Evolutionary conservation across 257 asterid species (phyloP).

Genomic region (Agastache rugosa): DNA sequence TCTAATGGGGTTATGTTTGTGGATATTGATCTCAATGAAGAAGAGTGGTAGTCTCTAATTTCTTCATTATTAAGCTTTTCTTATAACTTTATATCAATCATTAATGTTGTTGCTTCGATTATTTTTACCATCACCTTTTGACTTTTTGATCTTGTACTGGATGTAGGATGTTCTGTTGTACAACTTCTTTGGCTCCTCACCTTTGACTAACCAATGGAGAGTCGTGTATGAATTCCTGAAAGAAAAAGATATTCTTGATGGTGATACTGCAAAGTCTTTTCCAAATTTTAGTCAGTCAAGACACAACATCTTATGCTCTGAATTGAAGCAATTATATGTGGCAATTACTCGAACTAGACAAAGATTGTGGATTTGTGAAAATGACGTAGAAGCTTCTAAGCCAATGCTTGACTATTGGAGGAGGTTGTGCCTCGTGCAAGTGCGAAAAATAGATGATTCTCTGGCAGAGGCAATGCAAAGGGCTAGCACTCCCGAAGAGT

Average conservation of each 20-base stretch:
- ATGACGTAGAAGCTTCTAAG: constrained; percentile 47
- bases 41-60: not conserved
- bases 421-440: constrained; percentile 55
- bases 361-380: constrained; percentile 70
- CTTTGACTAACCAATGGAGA: constrained; percentile 63
- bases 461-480: constrained; percentile 63
- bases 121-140: not conserved
- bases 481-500: constrained; percentile 66
- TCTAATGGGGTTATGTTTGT: not conserved
- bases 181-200: constrained; percentile 73
- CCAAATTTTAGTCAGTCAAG: constrained; percentile 54
- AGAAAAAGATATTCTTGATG: constrained; percentile 43
- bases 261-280: constrained; percentile 35
- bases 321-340: constrained; percentile 64
- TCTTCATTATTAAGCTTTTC: not conserved
- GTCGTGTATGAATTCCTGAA: constrained; percentile 60
- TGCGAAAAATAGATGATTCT: constrained; percentile 53
- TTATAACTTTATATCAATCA: not conserved
- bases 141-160: not conserved
- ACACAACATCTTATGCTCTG: constrained; percentile 65
- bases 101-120: not conserved
- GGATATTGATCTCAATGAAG: not conserved
- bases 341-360: constrained; percentile 74
- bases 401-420: constrained; percentile 77
- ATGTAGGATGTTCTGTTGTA: constrained; percentile 67